These are phyloP conservation scores for Tetrapisispora taiwanensis DNA, from an alignment of 805 yeast genomes.

Conservation along the genomic window DNA sequence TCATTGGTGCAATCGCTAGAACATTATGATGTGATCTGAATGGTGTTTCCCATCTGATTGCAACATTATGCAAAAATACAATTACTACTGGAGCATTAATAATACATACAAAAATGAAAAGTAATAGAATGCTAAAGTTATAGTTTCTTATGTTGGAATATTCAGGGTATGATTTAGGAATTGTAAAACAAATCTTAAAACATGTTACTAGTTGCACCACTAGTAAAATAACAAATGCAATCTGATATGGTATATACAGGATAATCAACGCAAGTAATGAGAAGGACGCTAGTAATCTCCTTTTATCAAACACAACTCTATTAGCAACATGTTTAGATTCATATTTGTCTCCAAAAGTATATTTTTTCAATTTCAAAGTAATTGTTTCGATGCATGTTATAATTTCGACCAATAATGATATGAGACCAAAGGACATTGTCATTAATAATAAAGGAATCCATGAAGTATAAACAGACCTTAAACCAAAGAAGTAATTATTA, in stretches of 20 bases:
- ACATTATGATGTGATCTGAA: conserved; percentile 81
- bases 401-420: conserved; percentile 5
- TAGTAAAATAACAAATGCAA: conserved; percentile 55
- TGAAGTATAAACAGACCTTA: conserved; percentile 46
- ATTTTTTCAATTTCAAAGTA: neutral
- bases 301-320: conserved; percentile 10
- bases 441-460: conserved; percentile 50
- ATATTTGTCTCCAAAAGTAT: neutral
- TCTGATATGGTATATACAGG: conserved; percentile 69
- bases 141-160: conserved; percentile 40
- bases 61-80: conserved; percentile 73
- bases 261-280: conserved; percentile 39
- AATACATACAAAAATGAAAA: conserved; percentile 73
- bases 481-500: conserved; percentile 59
- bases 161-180: conserved; percentile 7
- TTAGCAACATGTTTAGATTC: neutral
- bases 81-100: conserved; percentile 67
- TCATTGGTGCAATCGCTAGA: conserved; percentile 64
- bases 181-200: conserved; percentile 25
- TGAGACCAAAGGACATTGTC: conserved; percentile 17
- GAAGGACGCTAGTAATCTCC: conserved; percentile 28
- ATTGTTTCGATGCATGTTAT: conserved; percentile 3
- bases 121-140: conserved; percentile 49
- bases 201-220: conserved; percentile 49
- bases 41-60: conserved; percentile 72